Evolutionary conservation across 2,329 filamentous ascomycete genomes (phyloP).

Genomic region (Harringtonia aguacate): DNA sequence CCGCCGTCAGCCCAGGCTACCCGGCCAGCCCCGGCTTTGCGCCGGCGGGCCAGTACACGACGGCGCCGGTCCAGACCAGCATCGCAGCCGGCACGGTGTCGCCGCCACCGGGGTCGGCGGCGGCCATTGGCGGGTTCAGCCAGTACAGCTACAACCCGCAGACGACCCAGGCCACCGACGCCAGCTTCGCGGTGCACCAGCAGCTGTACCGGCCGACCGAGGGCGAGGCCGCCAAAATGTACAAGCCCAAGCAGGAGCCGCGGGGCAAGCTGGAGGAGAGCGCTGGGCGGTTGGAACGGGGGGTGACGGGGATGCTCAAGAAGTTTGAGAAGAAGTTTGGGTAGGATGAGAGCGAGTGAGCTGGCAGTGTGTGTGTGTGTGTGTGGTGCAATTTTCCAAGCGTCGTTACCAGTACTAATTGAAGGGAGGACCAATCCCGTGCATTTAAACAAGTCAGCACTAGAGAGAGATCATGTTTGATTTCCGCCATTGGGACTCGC

Average conservation of each 20-base stretch:
- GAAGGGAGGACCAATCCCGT: too few species aligned
- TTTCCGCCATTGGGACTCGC: too few species aligned
- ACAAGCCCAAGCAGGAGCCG: slow-evolving; percentile 32
- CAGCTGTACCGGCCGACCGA: slow-evolving; percentile 62
- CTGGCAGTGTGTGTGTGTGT: not conserved
- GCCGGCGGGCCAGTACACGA: slow-evolving; percentile 16
- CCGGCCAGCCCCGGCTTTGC: slow-evolving; percentile 10
- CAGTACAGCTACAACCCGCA: slow-evolving; percentile 33
- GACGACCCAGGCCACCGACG: not conserved
- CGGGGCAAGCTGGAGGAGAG: slow-evolving; percentile 51
- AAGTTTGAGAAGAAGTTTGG: slow-evolving; percentile 69
- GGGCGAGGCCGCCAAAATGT: slow-evolving; percentile 36
- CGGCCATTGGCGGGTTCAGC: slow-evolving; percentile 41
- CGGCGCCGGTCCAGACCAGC: slow-evolving; percentile 23
- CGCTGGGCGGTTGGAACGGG: slow-evolving; percentile 57
- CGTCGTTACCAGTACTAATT: too few species aligned
- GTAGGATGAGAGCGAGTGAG: slow-evolving; percentile 14
- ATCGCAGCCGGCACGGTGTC: slow-evolving; percentile 23
- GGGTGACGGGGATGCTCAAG: slow-evolving; percentile 61
- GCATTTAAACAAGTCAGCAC: too few species aligned
- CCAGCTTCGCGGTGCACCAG: slow-evolving; percentile 49
- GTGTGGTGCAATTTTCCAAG: not conserved
- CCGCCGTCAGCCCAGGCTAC: slow-evolving; percentile 24
- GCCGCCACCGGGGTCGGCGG: slow-evolving; percentile 10
- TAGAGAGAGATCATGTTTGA: too few species aligned